Base-by-base conservation (phyloP, 2,329 filamentous ascomycete genomes). In the Sclerotinia glacialis region DNA sequence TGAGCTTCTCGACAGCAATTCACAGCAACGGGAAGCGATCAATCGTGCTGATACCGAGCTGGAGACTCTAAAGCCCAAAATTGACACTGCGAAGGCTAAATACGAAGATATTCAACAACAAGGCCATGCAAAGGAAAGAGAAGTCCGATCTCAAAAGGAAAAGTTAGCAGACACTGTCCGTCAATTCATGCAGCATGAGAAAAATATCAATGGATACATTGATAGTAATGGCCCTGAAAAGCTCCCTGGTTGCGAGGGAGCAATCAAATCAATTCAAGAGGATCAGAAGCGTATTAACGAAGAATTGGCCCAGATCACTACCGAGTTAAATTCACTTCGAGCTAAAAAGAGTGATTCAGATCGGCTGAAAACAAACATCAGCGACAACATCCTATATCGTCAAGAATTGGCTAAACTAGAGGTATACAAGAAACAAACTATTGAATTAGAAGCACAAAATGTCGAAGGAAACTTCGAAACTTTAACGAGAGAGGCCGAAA, bases 311-410 rank as follows among this genome's bases (percentile, higher is more conserved):
- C 81, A 86, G 55, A 80, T 95, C 63, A 89, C 88, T 2, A 82
- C 84, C 31, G 85, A 89, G 65, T 87, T 91, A 68, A 95, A 96
- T 78, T 88, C 88, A 72, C 83, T 97, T 61, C 89, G 90, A 70
- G 85, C 90, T 59, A 89, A 92, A 63, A 84, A 93, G 62, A 86
- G 88, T 72, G 92, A 93, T 74, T 90, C 91, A 66, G 90, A 93
- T 70, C 87, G 89, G 67, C 93, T 89, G 66, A 94, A 93, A 79
- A 89, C 91, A 73, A 93, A 91, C 70, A 97, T 99, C 72, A 83
- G 83, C 28, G 93, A 98, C 76, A 99, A 99, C 73, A 80, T 98
- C 62, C 88, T 88, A 69, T 97, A 93, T 76, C 90, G 95, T 67
- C 89, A 89, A 75, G 89, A 91, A 68, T 82, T 87, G 66, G 85